Evolutionary conservation across 148 eudicot genomes (phyloP).

Genomic region (Spergularia marina): DNA sequence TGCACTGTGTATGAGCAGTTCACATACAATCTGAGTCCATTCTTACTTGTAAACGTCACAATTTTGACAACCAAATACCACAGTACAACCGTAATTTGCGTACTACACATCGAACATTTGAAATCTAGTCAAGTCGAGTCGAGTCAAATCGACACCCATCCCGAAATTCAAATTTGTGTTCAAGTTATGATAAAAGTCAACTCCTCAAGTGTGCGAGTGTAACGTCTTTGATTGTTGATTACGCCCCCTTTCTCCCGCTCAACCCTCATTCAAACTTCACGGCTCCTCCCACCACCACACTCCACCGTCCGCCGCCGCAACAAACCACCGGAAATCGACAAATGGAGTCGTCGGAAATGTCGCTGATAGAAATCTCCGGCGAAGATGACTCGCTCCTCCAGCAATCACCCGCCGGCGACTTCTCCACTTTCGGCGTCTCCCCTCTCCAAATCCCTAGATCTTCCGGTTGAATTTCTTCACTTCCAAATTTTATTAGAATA

Average conservation of each 20-base stretch:
- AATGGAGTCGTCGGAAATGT: slow-evolving; percentile 37
- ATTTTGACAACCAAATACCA: too few species aligned
- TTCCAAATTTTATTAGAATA: not conserved
- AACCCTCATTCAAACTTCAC: not conserved
- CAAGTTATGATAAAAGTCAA: too few species aligned
- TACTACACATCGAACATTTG: too few species aligned
- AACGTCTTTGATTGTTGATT: too few species aligned
- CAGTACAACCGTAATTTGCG: too few species aligned
- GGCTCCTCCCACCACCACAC: not conserved
- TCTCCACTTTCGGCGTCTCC: slow-evolving; percentile 35
- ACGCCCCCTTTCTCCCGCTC: not conserved
- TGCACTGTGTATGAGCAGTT: too few species aligned
- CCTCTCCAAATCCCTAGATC: slow-evolving; percentile 34
- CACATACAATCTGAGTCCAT: too few species aligned
- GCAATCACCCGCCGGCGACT: slow-evolving; percentile 20
- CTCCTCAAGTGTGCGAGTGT: too few species aligned
- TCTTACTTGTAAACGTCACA: too few species aligned
- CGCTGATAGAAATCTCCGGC: slow-evolving; percentile 34
- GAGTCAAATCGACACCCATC: too few species aligned
- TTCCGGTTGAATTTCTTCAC: not conserved
- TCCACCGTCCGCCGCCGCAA: not conserved
- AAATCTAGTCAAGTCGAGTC: too few species aligned
- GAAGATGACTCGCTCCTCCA: slow-evolving; percentile 45
- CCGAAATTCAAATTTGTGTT: too few species aligned
- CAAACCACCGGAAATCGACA: not conserved